Percentiles rank a stretch among this genome's conserved stretches.
Evolutionary conservation across 2,329 filamentous ascomycete genomes (phyloP).

Genomic region (Sordariomycetes sp.): DNA sequence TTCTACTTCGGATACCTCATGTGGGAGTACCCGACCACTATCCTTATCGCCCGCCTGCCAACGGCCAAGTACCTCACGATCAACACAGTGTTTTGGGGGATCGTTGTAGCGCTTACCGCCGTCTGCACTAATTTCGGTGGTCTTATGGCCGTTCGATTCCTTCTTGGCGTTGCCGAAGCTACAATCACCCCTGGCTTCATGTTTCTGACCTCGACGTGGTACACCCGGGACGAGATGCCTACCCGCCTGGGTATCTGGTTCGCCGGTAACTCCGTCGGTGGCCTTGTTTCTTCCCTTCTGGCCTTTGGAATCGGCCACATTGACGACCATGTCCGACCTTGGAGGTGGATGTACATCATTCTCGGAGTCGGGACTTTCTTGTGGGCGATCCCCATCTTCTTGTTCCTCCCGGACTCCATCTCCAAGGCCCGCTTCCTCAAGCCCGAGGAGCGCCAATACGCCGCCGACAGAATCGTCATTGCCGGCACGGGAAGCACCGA

Average conservation of each 20-base stretch:
- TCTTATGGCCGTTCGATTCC: slow-evolving; percentile 39
- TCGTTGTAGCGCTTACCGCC: slow-evolving; percentile 32
- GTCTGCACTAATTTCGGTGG: slow-evolving; percentile 37
- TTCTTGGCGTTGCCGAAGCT: slow-evolving; percentile 46
- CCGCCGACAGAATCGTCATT: slow-evolving; percentile 33
- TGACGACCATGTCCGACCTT: slow-evolving; percentile 27
- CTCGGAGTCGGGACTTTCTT: slow-evolving; percentile 41
- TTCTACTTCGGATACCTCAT: slow-evolving; percentile 36
- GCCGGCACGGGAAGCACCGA: slow-evolving; percentile 43
- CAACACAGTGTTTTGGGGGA: slow-evolving; percentile 42
- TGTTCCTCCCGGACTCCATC: slow-evolving; percentile 42
- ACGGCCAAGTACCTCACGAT: slow-evolving; percentile 34
- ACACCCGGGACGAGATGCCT: slow-evolving; percentile 47
- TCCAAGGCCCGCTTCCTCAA: slow-evolving; percentile 49
- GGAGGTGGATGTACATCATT: slow-evolving; percentile 51
- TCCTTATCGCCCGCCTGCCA: slow-evolving; percentile 36
- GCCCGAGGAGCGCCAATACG: slow-evolving; percentile 38
- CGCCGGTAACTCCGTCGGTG: slow-evolving; percentile 38
- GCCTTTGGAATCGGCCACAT: slow-evolving; percentile 50
- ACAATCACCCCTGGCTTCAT: slow-evolving; percentile 45
- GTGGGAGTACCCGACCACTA: slow-evolving; percentile 39
- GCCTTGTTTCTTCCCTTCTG: slow-evolving; percentile 36
- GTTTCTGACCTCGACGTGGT: slow-evolving; percentile 47
- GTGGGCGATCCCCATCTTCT: slow-evolving; percentile 37
- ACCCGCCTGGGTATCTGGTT: slow-evolving; percentile 47